Base-by-base conservation (phyloP, 257 asterid genomes). In the Galeopsis tetrahit region DNA sequence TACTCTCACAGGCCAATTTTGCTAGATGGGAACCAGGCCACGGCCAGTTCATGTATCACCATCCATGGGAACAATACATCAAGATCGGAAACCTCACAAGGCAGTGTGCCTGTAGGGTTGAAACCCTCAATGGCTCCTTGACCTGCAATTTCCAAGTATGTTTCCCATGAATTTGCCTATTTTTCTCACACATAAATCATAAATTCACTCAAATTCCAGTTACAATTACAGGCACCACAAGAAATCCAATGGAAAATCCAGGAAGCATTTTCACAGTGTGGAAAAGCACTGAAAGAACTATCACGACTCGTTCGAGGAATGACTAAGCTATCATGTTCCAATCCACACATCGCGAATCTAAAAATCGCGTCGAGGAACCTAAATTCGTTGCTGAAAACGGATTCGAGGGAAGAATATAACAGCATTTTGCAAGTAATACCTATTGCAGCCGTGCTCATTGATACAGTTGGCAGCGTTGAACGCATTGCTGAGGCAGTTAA, bases 21-120 rank as follows among this genome's bases (percentile, higher is more conserved):
- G 97, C 97, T 11, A 80, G 83, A 77, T 92, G 98, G 95, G 98
- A 92, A 70, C 97, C 97, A 36, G 86, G 93, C 5, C 98, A 92
- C 48, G 96, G 98, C 0, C 70, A 64, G 52, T 92, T 90, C 92
- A 81, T 59, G 89, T 88, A 72, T 69, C 70, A 82, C 2, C 98
- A 92, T 81, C 98, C 98, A 46, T 92, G 97, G 98, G 81, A 82
- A 69, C 98, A 90, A 42, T 92, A 90, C 81, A 77, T 85, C 38
- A 88, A 87, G 78, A 83, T 90, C 7, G 98, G 91, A 60, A 62
- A 73, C 34, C 71, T 90, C 42, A 82, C 83, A 11, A 84, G 98
- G 67, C 88, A 83, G 70, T 90, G 96, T 78, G 93, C 91, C 4
- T 82, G 70, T 42, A 73, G 84, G 17, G 51, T 85, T 52, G 90